phyloP scores from a whole-genome alignment of 148 eudicot genomes.

The Polygonum maritimum region DNA sequence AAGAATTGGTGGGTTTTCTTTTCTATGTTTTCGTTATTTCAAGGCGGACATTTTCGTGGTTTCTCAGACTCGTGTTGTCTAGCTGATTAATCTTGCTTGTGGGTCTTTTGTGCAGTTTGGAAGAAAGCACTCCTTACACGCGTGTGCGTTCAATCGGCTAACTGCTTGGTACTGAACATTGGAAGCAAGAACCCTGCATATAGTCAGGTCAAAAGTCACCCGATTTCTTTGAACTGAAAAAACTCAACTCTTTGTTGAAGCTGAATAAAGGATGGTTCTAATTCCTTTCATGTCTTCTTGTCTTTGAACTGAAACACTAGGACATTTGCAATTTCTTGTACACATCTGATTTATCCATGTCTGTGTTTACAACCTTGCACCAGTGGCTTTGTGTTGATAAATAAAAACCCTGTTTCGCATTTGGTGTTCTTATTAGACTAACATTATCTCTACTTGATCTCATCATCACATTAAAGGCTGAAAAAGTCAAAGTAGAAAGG shows the following conservation, averaged over 20 bases:
- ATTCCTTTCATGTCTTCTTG: background rate
- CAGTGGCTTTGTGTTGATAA: no score
- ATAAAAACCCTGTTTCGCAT: no score
- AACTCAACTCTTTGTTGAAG: background rate
- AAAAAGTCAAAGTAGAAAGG: no score
- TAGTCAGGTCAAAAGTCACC: background rate
- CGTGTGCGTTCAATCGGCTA: background rate
- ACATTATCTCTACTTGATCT: no score
- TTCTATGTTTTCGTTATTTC: background rate
- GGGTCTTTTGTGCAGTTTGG: background rate
- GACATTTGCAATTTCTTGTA: background rate
- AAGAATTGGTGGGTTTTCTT: no score
- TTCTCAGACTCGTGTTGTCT: background rate
- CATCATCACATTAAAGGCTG: no score
- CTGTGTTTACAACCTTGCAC: no score
- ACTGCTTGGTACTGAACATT: background rate
- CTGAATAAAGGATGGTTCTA: background rate
- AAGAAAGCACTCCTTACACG: background rate
- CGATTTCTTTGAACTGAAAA: background rate
- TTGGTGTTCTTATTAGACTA: no score
- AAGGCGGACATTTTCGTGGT: background rate
- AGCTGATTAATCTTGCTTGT: background rate
- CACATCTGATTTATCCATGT: background rate
- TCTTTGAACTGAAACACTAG: background rate
- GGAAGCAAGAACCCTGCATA: conserved; percentile 1